Conservation (phyloP, 164 flowering plant species). For the Magnolia changhungtana region DNA sequence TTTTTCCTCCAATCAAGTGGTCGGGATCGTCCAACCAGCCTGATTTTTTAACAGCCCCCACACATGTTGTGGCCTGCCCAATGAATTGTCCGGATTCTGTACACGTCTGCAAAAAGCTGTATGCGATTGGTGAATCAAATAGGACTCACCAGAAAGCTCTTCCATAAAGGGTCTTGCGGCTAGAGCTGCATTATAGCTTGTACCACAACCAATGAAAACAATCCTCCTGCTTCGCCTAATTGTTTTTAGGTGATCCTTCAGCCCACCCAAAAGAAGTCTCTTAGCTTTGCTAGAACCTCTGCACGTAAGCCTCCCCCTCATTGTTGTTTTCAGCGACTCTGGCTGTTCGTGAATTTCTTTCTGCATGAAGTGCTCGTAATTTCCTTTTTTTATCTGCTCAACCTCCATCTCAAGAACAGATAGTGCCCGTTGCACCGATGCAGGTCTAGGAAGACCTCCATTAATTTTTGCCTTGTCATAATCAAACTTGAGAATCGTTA, state of each 20-base stretch:
- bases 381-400: constrained; percentile 96
- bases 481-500: constrained; percentile 75
- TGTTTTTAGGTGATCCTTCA: constrained; percentile 91
- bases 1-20: background rate
- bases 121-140: background rate
- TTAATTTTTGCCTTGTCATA: constrained; percentile 46
- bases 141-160: constrained; percentile 63
- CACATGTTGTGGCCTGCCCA: too few species aligned
- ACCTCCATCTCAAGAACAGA: constrained; percentile 97
- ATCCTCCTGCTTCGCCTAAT: constrained; percentile 91
- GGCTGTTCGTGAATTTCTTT: constrained; percentile 99
- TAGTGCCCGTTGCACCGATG: constrained; percentile 89
- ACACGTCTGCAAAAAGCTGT: background rate
- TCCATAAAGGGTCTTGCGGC: constrained; percentile 90
- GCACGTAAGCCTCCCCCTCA: constrained; percentile 93
- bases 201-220: constrained; percentile 96
- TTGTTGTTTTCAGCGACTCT: constrained; percentile 86
- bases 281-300: constrained; percentile 77
- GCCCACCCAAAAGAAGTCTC: constrained; percentile 87
- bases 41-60: background rate
- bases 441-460: constrained; percentile 56
- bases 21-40: background rate
- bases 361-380: constrained; percentile 92
- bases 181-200: constrained; percentile 97
- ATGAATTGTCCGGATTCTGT: background rate